Evolutionary conservation across 108 stramenopile genomes (phyloP), one percentile per base, ranked within the genome.

Genomic region (Fistulifera pelliculosa): DNA sequence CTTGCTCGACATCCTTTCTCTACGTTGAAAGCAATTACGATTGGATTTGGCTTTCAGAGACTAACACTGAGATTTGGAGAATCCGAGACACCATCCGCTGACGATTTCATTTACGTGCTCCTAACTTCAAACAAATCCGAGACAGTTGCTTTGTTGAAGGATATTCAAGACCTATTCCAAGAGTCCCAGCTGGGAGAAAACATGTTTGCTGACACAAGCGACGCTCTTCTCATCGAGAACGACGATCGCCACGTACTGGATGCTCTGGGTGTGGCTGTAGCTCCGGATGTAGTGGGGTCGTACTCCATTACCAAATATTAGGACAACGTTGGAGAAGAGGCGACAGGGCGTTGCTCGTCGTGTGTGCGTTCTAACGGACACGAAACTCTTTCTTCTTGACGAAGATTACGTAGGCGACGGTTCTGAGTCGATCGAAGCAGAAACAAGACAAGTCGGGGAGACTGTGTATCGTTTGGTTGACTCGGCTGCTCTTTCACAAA

Each of bases 31-130:
- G 61, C 75, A 8, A 79, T 87, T 49, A 73, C 75, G 19, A 92
- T 92, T 67, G 90, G 90, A 19, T 92, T 92, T 60, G 73, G 75
- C 15, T 92, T 92, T 57, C 90, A 92, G 61, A 67, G 90, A 12
- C 65, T 92, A 13, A 71, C 69, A 16, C 69, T 92, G 11, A 74
- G 66, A 23, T 87, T 92, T 55, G 64, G 60, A n/a, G 70, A 70
- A 40, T 49, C 70, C 18, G 52, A 64, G 17, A 49, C 57, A 14
- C 25, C 56, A 16, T 13, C 11, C 7, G 47, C 64, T 10, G 73
- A 81, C 27, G 85, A 84, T 24, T 83, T 68, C 54, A 66, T 76
- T 0, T 92, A 84, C 55, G 70, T 83, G 14, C 50, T 87, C 22
- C 49, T 88, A 52, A 83, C 80, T 18, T 77, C 66, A 18, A 83